These are phyloP conservation scores for Cercospora berteroae DNA, from an alignment of 2,329 filamentous ascomycete genomes.

Conservation along the genomic window DNA sequence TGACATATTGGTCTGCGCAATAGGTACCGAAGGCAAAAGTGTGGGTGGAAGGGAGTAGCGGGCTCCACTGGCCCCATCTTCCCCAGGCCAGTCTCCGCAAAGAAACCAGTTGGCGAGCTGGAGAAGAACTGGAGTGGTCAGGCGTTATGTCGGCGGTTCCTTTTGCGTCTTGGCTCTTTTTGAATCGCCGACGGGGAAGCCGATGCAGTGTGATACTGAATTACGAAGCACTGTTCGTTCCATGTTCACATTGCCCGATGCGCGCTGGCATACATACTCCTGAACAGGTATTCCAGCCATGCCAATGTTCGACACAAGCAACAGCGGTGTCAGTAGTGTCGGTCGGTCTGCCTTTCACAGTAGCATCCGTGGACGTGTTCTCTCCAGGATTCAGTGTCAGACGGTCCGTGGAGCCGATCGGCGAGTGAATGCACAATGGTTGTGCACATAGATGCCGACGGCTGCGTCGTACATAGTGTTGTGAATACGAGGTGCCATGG, in stretches of 20 bases:
- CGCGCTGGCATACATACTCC: background rate
- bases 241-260: background rate
- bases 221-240: background rate
- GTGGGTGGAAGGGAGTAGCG: background rate
- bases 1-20: background rate
- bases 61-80: background rate
- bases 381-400: background rate
- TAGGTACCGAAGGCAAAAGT: background rate
- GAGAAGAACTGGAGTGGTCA: constrained; percentile 8
- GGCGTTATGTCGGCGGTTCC: background rate
- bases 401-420: background rate
- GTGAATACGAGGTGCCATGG: too few species aligned
- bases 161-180: background rate
- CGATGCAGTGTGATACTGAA: background rate
- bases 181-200: background rate
- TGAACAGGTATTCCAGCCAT: background rate
- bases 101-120: background rate
- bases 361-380: background rate
- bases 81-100: background rate
- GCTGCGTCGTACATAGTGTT: background rate
- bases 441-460: background rate
- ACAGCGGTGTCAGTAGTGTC: background rate
- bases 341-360: background rate
- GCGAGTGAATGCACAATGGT: background rate
- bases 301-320: background rate